Percentiles rank a stretch among this genome's conserved stretches.
Conservation (phyloP, 371 early-diverging fungal genomes). For the Rhizopus stolonifer region DNA sequence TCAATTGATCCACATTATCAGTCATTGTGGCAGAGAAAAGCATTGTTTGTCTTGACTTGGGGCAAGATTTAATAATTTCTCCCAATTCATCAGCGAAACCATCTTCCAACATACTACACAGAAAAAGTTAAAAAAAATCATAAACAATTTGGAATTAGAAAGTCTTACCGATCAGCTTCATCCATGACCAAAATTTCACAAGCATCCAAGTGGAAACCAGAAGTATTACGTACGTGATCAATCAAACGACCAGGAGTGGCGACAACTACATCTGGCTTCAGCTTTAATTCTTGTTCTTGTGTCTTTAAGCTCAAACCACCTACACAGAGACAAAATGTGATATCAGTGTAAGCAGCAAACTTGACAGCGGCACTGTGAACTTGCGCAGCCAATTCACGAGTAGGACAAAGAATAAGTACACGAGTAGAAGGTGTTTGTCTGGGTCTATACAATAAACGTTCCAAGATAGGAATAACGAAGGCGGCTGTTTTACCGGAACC, state of each 20-base stretch:
- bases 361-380: constrained; percentile 91
- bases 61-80: constrained; percentile 92
- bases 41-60: constrained; percentile 94
- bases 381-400: constrained; percentile 98
- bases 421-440: constrained; percentile 79
- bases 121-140: neutral
- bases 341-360: constrained; percentile 87
- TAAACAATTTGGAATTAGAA: neutral
- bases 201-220: constrained; percentile 80
- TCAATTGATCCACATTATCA: constrained; percentile 94
- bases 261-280: constrained; percentile 96
- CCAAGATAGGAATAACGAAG: constrained; percentile 97
- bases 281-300: constrained; percentile 91
- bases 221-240: constrained; percentile 96
- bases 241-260: constrained; percentile 99
- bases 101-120: constrained; percentile 95
- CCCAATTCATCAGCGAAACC: constrained; percentile 98
- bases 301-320: constrained; percentile 90
- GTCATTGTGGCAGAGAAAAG: constrained; percentile 99
- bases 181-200: constrained; percentile 99
- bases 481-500: constrained; percentile 99
- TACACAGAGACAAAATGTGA: constrained; percentile 83
- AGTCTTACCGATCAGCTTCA: constrained; percentile 93
- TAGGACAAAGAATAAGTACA: constrained; percentile 98
- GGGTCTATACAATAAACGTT: constrained; percentile 90